Conservation (phyloP, 768 basidiomycete genomes). For the Lactarius hengduanensis region DNA sequence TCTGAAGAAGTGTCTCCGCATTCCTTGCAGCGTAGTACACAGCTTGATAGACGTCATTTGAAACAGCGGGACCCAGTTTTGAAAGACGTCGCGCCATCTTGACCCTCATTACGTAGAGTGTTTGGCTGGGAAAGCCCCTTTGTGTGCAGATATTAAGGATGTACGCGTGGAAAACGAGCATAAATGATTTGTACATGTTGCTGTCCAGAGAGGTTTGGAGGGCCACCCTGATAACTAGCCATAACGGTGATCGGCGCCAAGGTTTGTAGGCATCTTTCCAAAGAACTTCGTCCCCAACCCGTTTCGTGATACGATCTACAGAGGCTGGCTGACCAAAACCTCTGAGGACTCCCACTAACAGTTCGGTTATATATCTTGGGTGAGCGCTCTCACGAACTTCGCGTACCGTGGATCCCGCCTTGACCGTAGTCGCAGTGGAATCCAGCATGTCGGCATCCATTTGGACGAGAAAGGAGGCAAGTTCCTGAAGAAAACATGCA, state of each 20-base stretch:
- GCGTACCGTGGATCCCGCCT: conserved; percentile 28
- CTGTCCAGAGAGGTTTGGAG: conserved; percentile 33
- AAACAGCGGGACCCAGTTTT: background rate
- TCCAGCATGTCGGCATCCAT: background rate
- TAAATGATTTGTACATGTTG: background rate
- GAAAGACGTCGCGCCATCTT: background rate
- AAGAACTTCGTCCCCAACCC: background rate
- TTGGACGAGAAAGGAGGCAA: background rate
- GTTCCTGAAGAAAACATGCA: background rate
- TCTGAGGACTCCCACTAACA: background rate
- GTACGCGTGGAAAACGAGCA: background rate
- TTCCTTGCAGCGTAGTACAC: background rate
- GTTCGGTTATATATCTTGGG: background rate
- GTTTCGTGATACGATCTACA: conserved; percentile 23
- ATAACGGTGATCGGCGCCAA: background rate
- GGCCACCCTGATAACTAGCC: conserved; percentile 37
- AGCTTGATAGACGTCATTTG: background rate
- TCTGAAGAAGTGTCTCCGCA: background rate
- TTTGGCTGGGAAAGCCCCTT: background rate
- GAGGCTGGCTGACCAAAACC: conserved; percentile 38
- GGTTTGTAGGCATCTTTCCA: conserved; percentile 31
- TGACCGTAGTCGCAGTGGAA: background rate
- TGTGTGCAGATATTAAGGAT: background rate
- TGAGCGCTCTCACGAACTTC: background rate
- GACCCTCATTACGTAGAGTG: background rate